A percentile compares a stretch with the other conserved stretches of the same genome.
Conservation (phyloP, 169 alveolate genomes). For the Eimeria falciformis region DNA sequence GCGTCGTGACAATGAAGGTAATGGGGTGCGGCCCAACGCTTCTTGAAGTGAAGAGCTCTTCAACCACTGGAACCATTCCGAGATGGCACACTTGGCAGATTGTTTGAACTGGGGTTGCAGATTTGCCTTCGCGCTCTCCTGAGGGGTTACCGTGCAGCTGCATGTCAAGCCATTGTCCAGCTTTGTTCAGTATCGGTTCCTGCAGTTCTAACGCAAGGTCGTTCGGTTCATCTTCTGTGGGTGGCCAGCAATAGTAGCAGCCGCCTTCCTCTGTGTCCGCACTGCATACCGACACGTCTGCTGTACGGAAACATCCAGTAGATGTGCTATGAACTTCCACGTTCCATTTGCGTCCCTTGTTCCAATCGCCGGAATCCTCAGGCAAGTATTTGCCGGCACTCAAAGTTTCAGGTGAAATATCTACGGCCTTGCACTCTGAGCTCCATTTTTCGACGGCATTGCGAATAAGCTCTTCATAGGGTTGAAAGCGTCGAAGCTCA, state of each 20-base stretch:
- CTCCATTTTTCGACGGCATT: conserved; percentile 31
- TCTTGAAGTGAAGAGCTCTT: neutral
- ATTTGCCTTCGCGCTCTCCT: neutral
- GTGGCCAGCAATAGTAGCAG: neutral
- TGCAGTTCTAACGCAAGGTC: neutral
- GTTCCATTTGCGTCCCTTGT: neutral
- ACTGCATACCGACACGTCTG: conserved; percentile 37
- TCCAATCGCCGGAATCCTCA: neutral
- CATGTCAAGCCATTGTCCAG: conserved; percentile 20
- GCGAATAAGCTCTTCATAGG: conserved; percentile 6
- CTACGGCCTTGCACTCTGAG: neutral
- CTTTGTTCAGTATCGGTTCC: neutral
- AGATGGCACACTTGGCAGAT: conserved; percentile 32
- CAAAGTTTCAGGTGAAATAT: neutral
- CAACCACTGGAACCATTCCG: neutral
- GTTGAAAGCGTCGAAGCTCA: neutral
- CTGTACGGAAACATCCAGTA: conserved; percentile 11
- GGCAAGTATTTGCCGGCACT: neutral
- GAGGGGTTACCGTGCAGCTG: neutral
- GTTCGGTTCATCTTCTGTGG: neutral
- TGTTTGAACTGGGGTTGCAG: neutral
- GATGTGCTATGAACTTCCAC: neutral
- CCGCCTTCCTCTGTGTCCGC: neutral
- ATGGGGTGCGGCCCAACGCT: neutral
- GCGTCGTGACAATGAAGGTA: conserved; percentile 33